These are phyloP conservation scores for Trypanosomatidae sp. DNA, from an alignment of 208 protist species.

Conservation along the genomic window DNA sequence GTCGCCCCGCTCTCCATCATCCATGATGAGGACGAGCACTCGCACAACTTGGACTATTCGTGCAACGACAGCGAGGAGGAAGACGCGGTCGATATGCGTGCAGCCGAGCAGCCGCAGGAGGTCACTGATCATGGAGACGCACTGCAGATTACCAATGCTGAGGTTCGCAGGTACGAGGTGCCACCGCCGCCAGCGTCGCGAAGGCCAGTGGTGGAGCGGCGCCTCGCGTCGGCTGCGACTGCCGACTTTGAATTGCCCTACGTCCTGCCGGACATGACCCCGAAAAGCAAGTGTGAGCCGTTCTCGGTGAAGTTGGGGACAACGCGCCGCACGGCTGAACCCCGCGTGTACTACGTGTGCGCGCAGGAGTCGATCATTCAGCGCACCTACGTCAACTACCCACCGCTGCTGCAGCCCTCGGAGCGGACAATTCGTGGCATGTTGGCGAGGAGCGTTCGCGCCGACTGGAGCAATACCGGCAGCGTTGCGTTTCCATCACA, in stretches of 20 bases:
- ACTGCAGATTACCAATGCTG: slow-evolving; percentile 4
- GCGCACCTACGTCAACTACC: slow-evolving; percentile 19
- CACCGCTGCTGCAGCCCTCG: slow-evolving; percentile 6
- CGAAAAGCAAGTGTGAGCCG: slow-evolving; percentile 22
- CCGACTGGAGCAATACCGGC: slow-evolving; percentile 47
- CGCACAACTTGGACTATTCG: slow-evolving; percentile 18
- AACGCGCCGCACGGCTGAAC: slow-evolving; percentile 23
- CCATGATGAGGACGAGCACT: slow-evolving; percentile 27
- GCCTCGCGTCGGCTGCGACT: background rate
- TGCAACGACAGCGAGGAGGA: slow-evolving; percentile 3
- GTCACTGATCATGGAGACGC: slow-evolving; percentile 2
- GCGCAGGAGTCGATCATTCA: slow-evolving; percentile 30
- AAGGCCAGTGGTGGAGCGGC: slow-evolving; percentile 17
- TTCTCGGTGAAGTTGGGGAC: slow-evolving; percentile 30
- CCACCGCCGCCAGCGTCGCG: slow-evolving; percentile 12
- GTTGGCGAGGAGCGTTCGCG: slow-evolving; percentile 68
- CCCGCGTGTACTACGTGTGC: slow-evolving; percentile 33
- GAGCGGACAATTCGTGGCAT: slow-evolving; percentile 31
- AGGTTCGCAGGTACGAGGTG: slow-evolving; percentile 14
- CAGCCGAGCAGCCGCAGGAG: background rate
- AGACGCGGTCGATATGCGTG: background rate
- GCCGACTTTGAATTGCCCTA: slow-evolving; percentile 63
- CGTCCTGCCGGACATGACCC: slow-evolving; percentile 48
- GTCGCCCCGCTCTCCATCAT: slow-evolving; percentile 17
- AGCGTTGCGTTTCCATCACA: slow-evolving; percentile 54